Conservation (phyloP, 108 stramenopile species). For the Skeletonema potamos region DNA sequence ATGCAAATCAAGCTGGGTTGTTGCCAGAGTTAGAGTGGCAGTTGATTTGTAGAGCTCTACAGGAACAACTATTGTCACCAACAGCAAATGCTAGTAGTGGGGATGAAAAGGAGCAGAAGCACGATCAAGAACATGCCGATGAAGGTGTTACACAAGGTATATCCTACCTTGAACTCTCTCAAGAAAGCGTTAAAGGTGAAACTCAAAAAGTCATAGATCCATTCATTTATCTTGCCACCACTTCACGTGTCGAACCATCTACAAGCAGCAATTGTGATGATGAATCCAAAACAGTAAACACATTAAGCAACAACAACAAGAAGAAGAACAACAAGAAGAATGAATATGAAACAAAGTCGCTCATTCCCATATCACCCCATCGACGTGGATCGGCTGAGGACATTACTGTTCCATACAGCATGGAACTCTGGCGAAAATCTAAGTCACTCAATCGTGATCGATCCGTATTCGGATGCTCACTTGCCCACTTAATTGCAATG, state of each 20-base stretch:
- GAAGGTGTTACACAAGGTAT: neutral
- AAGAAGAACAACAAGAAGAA: constrained; percentile 19
- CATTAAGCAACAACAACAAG: neutral
- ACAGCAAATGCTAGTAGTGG: neutral
- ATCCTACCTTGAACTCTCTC: constrained; percentile 9
- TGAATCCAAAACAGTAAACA: neutral
- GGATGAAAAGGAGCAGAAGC: constrained; percentile 5
- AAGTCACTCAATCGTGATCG: constrained; percentile 80
- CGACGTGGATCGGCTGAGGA: constrained; percentile 64
- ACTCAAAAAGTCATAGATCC: constrained; percentile 35
- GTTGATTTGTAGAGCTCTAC: constrained; percentile 23
- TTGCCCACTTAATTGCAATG: constrained; percentile 88
- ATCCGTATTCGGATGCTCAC: constrained; percentile 72
- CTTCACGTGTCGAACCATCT: neutral
- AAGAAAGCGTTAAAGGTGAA: constrained; percentile 39
- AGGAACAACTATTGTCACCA: constrained; percentile 12
- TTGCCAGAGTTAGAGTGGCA: constrained; percentile 70
- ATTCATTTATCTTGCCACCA: constrained; percentile 26
- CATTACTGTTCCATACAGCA: constrained; percentile 62
- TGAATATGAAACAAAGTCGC: constrained; percentile 25
- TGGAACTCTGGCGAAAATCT: constrained; percentile 83
- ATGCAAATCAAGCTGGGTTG: constrained; percentile 66
- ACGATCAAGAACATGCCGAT: no score
- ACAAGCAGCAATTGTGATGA: neutral
- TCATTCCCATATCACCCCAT: constrained; percentile 48